Base-by-base conservation (phyloP, 768 basidiomycete species). In the Brasilioporus rufonigricans region DNA sequence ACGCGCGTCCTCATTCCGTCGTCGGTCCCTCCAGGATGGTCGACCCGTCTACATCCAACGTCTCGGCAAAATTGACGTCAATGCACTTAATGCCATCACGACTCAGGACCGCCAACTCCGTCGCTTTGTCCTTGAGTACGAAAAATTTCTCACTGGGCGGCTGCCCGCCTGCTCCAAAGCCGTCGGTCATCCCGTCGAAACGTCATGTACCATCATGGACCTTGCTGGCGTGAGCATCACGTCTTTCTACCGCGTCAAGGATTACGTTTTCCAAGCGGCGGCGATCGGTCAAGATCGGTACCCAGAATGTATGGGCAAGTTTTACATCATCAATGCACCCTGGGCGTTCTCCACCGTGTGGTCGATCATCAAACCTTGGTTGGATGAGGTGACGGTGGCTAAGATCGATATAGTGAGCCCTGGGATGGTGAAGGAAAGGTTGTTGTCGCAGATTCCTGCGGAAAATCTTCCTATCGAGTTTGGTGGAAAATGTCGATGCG, bases 301-400 rank as follows among this genome's bases (percentile, higher is more conserved):
- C 72, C 91, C 93, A 1, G 92, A 96, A 71, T 84, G 80, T 61
- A 93, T 98, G 96, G 96, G 96, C 76, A 92, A 91, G 69, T 98
- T 99, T 78, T 99, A 91, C 79, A 94, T 98, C 80, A 90, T 97
- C 81, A 98, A 98, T 67, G 91, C 93, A 0, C 96, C 96, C 0
- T 98, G 89, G 86, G 80, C 85, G 48, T 99, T 99, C 77, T 81
- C 83, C 48, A 81, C 87, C 36, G 89, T 96, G 21, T 99, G 95
- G 95, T 68, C 76, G 19, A 69, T 94, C 60, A 83, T 98, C 77
- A 96, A 92, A 76, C 85, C 84, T 3, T 98, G 92, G 92, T 76
- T 99, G 63, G 96, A 98, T 72, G 86, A 87, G 62, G 97, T 95
- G 26, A 99, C 96, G 27, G 93, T 96, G 48, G 80, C 80, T 58